phyloP scores from a whole-genome alignment of 805 yeast genomes.

The Metahyphopichia silvanorum region DNA sequence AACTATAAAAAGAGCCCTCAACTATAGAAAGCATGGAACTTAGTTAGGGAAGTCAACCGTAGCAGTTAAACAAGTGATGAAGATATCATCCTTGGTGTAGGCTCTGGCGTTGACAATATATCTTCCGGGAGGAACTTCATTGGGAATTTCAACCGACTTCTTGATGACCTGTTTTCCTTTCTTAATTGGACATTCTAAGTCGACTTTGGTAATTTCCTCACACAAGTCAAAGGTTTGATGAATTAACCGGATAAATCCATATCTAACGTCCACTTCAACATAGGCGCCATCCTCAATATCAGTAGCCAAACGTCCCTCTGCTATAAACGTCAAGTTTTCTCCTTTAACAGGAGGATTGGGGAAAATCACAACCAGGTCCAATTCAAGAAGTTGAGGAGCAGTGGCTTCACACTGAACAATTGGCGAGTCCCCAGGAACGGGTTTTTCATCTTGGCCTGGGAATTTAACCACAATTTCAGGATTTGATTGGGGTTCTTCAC shows the following conservation, averaged over 20 bases:
- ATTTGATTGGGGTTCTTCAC: slow-evolving; percentile 1
- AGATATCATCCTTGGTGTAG: slow-evolving; percentile 75
- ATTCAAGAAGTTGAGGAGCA: slow-evolving; percentile 59
- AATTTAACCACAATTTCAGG: slow-evolving; percentile 10
- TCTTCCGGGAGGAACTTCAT: slow-evolving; percentile 93
- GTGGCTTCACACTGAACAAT: slow-evolving; percentile 69
- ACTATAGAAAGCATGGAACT: no score
- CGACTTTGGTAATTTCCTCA: slow-evolving; percentile 80
- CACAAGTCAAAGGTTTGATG: slow-evolving; percentile 93
- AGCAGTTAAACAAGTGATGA: slow-evolving; percentile 81
- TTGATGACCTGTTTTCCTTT: slow-evolving; percentile 64
- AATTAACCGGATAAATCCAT: slow-evolving; percentile 85
- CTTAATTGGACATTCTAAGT: slow-evolving; percentile 76
- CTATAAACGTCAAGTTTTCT: slow-evolving; percentile 73
- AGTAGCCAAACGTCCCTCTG: slow-evolving; percentile 58
- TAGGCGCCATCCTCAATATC: slow-evolving; percentile 81
- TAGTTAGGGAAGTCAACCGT: slow-evolving; percentile 56
- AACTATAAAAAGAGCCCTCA: no score
- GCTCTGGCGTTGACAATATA: slow-evolving; percentile 88
- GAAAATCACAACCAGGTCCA: slow-evolving; percentile 51
- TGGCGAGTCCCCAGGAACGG: slow-evolving; percentile 91
- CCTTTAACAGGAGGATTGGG: slow-evolving; percentile 88
- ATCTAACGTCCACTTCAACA: slow-evolving; percentile 88
- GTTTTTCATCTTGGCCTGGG: slow-evolving; percentile 47
- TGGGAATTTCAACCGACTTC: slow-evolving; percentile 80